These are phyloP conservation scores for Coemansia sp. DNA, from an alignment of 192 early-diverging fungal species.

Conservation along the genomic window DNA sequence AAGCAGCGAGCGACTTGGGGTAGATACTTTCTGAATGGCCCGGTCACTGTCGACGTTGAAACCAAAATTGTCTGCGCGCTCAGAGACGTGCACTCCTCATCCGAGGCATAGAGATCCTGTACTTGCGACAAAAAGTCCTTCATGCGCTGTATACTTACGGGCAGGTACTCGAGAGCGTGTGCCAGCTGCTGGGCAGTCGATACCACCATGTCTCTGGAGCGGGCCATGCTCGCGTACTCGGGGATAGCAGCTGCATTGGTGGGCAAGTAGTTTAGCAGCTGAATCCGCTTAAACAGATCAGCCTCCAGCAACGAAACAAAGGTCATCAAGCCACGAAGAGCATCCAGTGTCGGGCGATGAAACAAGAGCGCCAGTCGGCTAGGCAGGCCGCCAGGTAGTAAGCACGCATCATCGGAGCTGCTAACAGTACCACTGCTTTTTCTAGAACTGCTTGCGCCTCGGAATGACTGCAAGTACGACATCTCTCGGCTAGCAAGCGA, in stretches of 20 bases:
- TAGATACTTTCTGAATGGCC: constrained; percentile 43
- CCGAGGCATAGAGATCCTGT: constrained; percentile 36
- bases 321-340: constrained; percentile 40
- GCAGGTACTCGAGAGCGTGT: constrained; percentile 49
- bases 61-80: constrained; percentile 39
- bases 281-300: constrained; percentile 34
- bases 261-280: constrained; percentile 33
- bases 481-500: constrained; percentile 14
- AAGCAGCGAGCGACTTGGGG: constrained; percentile 44
- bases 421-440: background rate
- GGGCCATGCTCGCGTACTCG: constrained; percentile 25
- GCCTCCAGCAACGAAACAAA: constrained; percentile 34
- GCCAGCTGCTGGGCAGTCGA: constrained; percentile 47
- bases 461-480: constrained; percentile 15
- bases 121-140: constrained; percentile 45
- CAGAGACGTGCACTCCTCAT: constrained; percentile 37
- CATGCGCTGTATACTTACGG: constrained; percentile 43
- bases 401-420: background rate
- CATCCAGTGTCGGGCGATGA: constrained; percentile 46
- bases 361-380: constrained; percentile 44
- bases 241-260: constrained; percentile 29
- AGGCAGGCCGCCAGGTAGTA: constrained; percentile 36
- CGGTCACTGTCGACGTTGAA: constrained; percentile 36
- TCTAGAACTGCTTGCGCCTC: constrained; percentile 3
- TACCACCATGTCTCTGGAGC: constrained; percentile 38